Conservation (phyloP, 192 early-diverging fungal species). For the Podila minutissima region DNA sequence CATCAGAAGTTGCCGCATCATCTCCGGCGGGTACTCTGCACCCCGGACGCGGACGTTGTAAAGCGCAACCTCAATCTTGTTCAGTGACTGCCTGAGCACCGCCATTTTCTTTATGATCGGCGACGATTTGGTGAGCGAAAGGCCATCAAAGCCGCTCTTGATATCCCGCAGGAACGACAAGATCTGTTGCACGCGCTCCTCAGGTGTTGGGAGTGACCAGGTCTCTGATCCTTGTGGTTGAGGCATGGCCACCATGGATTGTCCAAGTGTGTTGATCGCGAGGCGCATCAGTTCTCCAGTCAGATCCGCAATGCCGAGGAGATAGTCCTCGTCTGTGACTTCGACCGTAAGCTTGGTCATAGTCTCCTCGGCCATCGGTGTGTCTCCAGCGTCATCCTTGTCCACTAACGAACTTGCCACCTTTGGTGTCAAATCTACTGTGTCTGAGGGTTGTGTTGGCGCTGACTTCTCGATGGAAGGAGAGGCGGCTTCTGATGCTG, state of each 20-base stretch:
- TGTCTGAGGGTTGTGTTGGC: neutral
- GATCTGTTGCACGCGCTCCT: constrained; percentile 44
- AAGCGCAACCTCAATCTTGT: constrained; percentile 48
- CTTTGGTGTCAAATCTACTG: neutral
- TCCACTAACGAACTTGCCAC: neutral
- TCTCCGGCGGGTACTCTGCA: constrained; percentile 47
- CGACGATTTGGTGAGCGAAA: constrained; percentile 26
- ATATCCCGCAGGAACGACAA: constrained; percentile 33
- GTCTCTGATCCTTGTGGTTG: neutral
- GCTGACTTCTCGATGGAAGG: neutral
- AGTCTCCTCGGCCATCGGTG: neutral
- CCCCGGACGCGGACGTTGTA: constrained; percentile 47
- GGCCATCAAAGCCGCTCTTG: constrained; percentile 40
- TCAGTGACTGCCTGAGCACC: constrained; percentile 36
- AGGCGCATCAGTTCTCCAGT: constrained; percentile 71
- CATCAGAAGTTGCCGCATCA: constrained; percentile 41
- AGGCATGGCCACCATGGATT: constrained; percentile 15
- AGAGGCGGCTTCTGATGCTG: neutral
- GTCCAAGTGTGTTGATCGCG: constrained; percentile 60
- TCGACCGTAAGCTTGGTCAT: constrained; percentile 9
- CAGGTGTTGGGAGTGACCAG: constrained; percentile 12
- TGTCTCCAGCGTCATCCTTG: neutral
- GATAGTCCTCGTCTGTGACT: constrained; percentile 61
- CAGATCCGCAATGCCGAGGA: constrained; percentile 68
- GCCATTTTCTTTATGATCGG: constrained; percentile 41